Base-by-base conservation (phyloP, 2,329 filamentous ascomycete genomes). In the Epichloe glyceriae region DNA sequence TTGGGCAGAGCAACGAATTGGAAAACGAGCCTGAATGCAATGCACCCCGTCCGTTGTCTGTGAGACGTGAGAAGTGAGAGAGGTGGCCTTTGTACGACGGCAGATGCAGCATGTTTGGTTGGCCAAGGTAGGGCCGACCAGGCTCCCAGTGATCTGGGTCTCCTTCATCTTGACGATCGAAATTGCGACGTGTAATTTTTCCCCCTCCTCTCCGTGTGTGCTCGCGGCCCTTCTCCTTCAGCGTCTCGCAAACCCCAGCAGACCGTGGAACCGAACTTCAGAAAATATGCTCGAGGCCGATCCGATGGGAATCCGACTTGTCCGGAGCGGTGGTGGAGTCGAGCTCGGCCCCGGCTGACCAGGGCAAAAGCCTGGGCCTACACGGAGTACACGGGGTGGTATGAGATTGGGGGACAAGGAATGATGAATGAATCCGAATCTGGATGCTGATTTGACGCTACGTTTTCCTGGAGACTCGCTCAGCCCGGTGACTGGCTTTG, bases 131-230 rank as follows among this genome's bases (percentile, higher is more conserved):
- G 45, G 50, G 20, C 40, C 40, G 39, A 30, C 26, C 38, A 47
- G 20, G 35, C 22, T 45, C 50, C 45, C 50, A 49, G 22, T 49
- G 46, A 52, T 52, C 50, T 48, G 50, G 50, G 35, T 48, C 11
- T 34, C 17, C 41, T 35, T 46, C 17, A 46, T 48, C 40, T 51
- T 39, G 45, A 51, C 45, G 50, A 51, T 48, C n/a, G 40, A 46
- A 40, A 43, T 39, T 41, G 41, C 50, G 39, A 40, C 46, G 33
- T 52, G 40, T 45, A 41, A 35, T 38, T 17, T 46, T 50, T 41
- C n/a, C n/a, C n/a, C n/a, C n/a, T n/a, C 22, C 12, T 45, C 34
- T 45, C 19, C 39, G 19, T 22, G 11, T 45, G 10, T 22, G 30
- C 30, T 10, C 8, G 7, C 35, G 30, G 26, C n/a, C 6, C 6